Evolutionary conservation across 768 basidiomycete genomes (phyloP).

Genomic region (Peribolospora baueri): DNA sequence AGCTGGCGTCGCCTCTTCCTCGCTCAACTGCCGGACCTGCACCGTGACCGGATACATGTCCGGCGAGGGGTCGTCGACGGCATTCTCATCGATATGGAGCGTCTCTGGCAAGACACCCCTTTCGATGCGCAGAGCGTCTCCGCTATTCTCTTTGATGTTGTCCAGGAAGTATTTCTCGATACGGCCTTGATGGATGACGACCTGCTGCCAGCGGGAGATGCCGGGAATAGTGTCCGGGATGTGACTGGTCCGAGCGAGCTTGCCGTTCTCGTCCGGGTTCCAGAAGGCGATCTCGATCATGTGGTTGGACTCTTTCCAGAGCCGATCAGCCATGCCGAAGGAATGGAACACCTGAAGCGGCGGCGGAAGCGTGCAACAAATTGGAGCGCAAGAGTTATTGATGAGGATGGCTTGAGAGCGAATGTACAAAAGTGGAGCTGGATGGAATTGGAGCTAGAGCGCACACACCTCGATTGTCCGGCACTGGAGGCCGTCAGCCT

Average conservation of each 20-base stretch:
- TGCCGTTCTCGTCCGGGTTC: slow-evolving; percentile 10
- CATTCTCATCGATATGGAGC: slow-evolving; percentile 13
- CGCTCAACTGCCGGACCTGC: slow-evolving; percentile 10
- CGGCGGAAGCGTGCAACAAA: not conserved
- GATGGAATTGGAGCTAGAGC: not conserved
- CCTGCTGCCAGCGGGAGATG: slow-evolving; percentile 3
- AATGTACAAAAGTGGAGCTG: not conserved
- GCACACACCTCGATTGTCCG: slow-evolving; percentile 11
- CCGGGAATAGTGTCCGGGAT: not conserved
- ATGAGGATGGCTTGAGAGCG: too few species aligned
- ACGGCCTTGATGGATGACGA: slow-evolving; percentile 6
- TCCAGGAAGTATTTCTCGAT: slow-evolving; percentile 9
- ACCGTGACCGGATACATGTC: slow-evolving; percentile 15
- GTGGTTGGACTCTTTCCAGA: not conserved
- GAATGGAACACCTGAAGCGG: not conserved
- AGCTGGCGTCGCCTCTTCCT: slow-evolving; percentile 12
- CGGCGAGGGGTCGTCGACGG: slow-evolving; percentile 7
- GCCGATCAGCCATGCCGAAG: slow-evolving; percentile 1
- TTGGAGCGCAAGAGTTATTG: not conserved
- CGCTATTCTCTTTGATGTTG: slow-evolving; percentile 6
- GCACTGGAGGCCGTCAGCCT: slow-evolving; percentile 14
- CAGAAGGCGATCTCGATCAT: slow-evolving; percentile 11
- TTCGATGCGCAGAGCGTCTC: slow-evolving; percentile 12
- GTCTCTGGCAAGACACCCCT: slow-evolving; percentile 15
- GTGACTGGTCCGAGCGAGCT: slow-evolving; percentile 5